Evolutionary conservation across 2,329 filamentous ascomycete species (phyloP), one percentile per base, ranked within the genome.

Genomic region (Trichothecium sympodiale): DNA sequence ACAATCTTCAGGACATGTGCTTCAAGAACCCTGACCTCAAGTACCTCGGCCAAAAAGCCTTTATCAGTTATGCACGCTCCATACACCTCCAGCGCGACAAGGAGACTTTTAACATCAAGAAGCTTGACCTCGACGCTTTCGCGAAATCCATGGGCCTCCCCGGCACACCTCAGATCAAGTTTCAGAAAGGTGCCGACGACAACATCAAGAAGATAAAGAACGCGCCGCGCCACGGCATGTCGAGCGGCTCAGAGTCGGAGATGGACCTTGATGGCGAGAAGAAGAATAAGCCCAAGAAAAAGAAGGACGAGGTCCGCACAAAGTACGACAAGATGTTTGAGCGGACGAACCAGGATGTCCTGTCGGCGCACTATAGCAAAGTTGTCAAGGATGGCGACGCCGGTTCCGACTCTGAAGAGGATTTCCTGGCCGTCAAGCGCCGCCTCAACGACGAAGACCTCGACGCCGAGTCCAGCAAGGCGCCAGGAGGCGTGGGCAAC

Each of bases 281-380:
- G 30, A 57, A 41, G 33, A 29, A 55, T 28, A 49, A 54, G 25
- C 69, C 70, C 49, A 64, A 62, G 38, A 64, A 65, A 45, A 61
- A 65, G 41, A 80, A 83, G 61, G 66, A 70, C 9, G 74, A 78
- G 47, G 84, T 94, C 14, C 76, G 87, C 42, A 98, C 93, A 23
- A 96, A 94, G 58, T 93, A 94, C 55, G 87, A 98, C 58, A 81
- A 86, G 47, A 96, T 98, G 91, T 95, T 96, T 59, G 89, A 95
- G 64, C 74, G 91, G 41, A 83, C 82, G 48, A 98, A 98, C 59
- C 89, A 96, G 59, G 88, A 95, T 53, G 83, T 98, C 23, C 62
- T 98, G 44, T 88, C 89, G n/a, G 78, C 81, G 38, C 91, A 98
- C 60, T 96, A 95, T 65, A 76, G 77, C 40, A 94, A 89, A 52